phyloP scores from a whole-genome alignment of 805 yeast species.

The Teunomyces stri region DNA sequence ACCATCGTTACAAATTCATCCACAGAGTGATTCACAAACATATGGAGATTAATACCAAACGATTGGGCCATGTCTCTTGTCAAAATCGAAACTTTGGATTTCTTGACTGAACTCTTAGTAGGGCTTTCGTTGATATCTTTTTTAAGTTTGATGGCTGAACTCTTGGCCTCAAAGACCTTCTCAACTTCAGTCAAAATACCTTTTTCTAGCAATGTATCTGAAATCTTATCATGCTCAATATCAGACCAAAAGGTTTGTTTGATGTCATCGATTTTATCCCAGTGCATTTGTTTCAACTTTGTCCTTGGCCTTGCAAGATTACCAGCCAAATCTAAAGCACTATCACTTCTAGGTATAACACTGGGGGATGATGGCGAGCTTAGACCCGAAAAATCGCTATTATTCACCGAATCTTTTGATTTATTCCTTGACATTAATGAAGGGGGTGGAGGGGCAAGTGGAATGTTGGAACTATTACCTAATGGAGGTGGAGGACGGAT shows the following conservation, averaged over 20 bases:
- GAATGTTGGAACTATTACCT: not conserved
- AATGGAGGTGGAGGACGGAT: conserved; percentile 15
- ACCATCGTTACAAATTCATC: conserved; percentile 68
- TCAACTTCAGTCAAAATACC: conserved; percentile 87
- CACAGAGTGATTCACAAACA: conserved; percentile 61
- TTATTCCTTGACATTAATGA: not conserved
- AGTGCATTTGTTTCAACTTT: conserved; percentile 90
- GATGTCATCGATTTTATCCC: conserved; percentile 89
- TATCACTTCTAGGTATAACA: not conserved
- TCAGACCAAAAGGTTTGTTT: conserved; percentile 85
- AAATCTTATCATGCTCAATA: conserved; percentile 54
- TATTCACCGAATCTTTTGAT: not conserved
- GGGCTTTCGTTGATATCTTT: conserved; percentile 22
- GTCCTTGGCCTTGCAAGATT: conserved; percentile 52
- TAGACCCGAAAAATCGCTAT: not conserved
- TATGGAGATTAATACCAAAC: conserved; percentile 89
- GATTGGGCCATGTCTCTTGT: conserved; percentile 89
- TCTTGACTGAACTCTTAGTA: conserved; percentile 11
- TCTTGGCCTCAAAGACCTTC: conserved; percentile 82
- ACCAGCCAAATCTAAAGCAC: not conserved
- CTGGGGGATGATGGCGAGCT: not conserved
- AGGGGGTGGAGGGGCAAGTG: not conserved
- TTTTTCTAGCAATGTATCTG: conserved; percentile 62
- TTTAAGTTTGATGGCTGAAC: conserved; percentile 37
- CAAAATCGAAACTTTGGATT: conserved; percentile 60